These are phyloP conservation scores for Hordeum pubiflorum DNA, from an alignment of 202 grass and related monocot species.

Conservation along the genomic window DNA sequence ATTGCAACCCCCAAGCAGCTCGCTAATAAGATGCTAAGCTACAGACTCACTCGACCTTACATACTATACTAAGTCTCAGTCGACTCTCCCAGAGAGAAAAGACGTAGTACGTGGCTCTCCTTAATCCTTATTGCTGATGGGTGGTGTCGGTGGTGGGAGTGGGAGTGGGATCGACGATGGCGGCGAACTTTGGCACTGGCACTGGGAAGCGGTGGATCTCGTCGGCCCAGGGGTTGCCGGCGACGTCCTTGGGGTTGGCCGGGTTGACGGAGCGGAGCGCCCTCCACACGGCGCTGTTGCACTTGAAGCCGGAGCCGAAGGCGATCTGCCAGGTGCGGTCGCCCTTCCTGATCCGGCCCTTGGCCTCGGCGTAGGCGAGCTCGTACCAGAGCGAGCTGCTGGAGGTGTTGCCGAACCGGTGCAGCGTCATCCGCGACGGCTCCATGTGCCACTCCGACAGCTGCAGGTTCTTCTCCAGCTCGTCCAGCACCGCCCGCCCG, in stretches of 20 bases:
- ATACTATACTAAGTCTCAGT: too few relatives aligned
- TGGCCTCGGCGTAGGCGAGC: constrained; percentile 63
- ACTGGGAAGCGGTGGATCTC: constrained; percentile 56
- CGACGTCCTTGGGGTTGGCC: constrained; percentile 26
- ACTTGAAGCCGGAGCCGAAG: constrained; percentile 57
- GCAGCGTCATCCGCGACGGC: constrained; percentile 66
- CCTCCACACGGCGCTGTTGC: constrained; percentile 59
- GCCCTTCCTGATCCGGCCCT: constrained; percentile 59
- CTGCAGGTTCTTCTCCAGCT: constrained; percentile 62
- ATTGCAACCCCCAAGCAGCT: background rate
- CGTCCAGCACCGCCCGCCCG: constrained; percentile 48
- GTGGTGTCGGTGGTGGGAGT: background rate
- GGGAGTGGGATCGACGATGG: constrained; percentile 5
- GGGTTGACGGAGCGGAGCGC: constrained; percentile 60
- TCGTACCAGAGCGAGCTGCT: constrained; percentile 83
- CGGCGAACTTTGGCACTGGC: constrained; percentile 35
- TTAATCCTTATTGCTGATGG: background rate
- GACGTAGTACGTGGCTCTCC: background rate
- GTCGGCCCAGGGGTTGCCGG: constrained; percentile 44
- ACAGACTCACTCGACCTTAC: too few relatives aligned
- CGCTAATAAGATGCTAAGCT: too few relatives aligned
- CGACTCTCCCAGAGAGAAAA: too few relatives aligned
- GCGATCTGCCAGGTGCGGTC: constrained; percentile 58
- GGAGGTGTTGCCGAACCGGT: constrained; percentile 78
- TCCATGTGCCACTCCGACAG: constrained; percentile 60